Evolutionary conservation across 75 land plant genomes (phyloP).

Genomic region (Selaginella moellendorffii): DNA sequence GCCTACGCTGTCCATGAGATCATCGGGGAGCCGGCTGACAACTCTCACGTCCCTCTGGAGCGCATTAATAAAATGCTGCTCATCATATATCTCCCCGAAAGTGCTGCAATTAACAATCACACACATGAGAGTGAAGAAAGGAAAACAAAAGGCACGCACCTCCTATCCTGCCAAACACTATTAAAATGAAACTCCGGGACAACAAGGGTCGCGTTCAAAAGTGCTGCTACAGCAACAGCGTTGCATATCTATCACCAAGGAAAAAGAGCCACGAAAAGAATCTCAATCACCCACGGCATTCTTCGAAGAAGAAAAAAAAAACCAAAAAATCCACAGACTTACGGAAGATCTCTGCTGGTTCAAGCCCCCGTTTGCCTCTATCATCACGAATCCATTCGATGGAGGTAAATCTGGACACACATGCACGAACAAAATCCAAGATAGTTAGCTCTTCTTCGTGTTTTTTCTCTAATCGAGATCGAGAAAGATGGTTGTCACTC

Average conservation of each 20-base stretch:
- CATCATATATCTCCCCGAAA: constrained; percentile 77
- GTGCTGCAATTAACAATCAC: constrained; percentile 27
- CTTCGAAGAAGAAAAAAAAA: not conserved
- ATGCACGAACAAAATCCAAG: not conserved
- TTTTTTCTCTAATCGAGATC: constrained; percentile 4
- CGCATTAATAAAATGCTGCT: constrained; percentile 44
- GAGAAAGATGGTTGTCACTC: not conserved
- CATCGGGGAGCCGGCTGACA: constrained; percentile 39
- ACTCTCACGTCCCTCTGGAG: constrained; percentile 44
- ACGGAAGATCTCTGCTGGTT: constrained; percentile 80
- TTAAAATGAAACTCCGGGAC: constrained; percentile 62
- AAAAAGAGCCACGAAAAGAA: constrained; percentile 6
- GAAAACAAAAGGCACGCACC: constrained; percentile 25
- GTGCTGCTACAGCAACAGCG: constrained; percentile 81
- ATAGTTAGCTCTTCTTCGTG: not conserved
- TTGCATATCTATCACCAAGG: constrained; percentile 62
- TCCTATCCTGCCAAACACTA: constrained; percentile 66
- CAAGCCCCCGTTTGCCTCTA: constrained; percentile 86
- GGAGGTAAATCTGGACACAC: constrained; percentile 31
- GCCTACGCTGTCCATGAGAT: constrained; percentile 32
- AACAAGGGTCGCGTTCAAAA: constrained; percentile 68
- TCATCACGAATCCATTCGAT: constrained; percentile 44
- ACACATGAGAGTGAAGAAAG: not conserved
- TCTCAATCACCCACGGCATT: not conserved
- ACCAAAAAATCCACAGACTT: constrained; percentile 12